These are phyloP conservation scores for Lyophyllum semitale DNA, from an alignment of 768 basidiomycete species.

Conservation along the genomic window DNA sequence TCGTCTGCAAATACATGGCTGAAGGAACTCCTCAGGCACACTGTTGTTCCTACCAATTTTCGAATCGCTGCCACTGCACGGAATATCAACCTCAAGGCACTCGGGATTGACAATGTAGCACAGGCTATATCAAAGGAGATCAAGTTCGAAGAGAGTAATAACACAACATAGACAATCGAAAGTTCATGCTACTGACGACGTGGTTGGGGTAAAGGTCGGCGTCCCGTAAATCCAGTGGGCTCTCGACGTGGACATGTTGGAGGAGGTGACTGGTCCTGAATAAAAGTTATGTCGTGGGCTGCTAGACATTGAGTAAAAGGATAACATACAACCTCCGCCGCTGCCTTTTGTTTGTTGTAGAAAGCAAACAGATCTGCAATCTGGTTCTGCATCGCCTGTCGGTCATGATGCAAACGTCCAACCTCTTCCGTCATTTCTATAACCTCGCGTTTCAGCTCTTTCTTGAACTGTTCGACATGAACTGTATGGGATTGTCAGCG, in stretches of 20 bases:
- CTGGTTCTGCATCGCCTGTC: conserved; percentile 65
- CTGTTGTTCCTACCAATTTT: conserved; percentile 73
- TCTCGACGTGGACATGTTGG: not conserved
- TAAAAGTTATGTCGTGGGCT: not conserved
- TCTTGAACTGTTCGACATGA: conserved; percentile 88
- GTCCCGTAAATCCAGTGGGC: not conserved
- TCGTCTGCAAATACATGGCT: not conserved
- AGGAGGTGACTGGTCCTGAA: not conserved
- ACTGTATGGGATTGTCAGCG: conserved; percentile 39
- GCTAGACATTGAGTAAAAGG: not conserved
- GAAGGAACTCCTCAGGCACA: conserved; percentile 51
- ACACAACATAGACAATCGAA: not conserved
- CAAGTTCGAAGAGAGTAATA: not conserved
- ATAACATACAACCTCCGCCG: conserved; percentile 16
- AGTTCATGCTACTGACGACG: conserved; percentile 6
- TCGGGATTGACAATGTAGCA: not conserved
- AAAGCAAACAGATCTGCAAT: conserved; percentile 75
- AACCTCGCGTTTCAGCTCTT: conserved; percentile 75
- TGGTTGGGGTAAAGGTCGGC: conserved; percentile 28
- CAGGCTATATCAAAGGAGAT: not conserved
- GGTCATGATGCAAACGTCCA: conserved; percentile 62
- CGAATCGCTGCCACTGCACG: conserved; percentile 82
- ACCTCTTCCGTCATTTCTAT: conserved; percentile 75
- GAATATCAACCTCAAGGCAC: conserved; percentile 44
- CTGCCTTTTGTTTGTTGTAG: conserved; percentile 63